Conservation (phyloP, 441 rosid genomes). For the Erodium moschatum region DNA sequence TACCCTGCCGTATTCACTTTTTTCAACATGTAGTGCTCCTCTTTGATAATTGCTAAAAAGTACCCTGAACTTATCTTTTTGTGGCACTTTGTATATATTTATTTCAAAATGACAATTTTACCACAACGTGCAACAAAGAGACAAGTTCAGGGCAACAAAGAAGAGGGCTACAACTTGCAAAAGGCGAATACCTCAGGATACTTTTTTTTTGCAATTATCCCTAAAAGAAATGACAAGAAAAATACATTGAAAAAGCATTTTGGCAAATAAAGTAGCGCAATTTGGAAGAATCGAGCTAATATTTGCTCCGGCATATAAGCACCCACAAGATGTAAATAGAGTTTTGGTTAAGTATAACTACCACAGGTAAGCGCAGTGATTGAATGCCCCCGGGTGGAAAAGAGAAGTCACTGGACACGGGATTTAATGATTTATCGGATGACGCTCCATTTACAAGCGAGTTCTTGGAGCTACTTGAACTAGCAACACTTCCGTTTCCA, state of each 20-base stretch:
- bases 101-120: too few relatives aligned
- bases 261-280: neutral
- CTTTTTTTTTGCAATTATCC: too few relatives aligned
- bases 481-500: conserved; percentile 58
- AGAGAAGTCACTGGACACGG: conserved; percentile 43
- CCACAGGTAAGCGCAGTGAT: conserved; percentile 82
- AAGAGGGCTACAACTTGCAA: too few relatives aligned
- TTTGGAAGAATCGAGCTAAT: neutral
- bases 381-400: conserved; percentile 70
- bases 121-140: too few relatives aligned
- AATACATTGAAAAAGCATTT: neutral
- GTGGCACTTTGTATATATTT: too few relatives aligned
- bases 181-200: too few relatives aligned
- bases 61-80: too few relatives aligned
- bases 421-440: conserved; percentile 35
- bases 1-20: too few relatives aligned
- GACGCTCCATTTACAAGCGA: conserved; percentile 56
- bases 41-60: too few relatives aligned
- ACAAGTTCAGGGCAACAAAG: too few relatives aligned
- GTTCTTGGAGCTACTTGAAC: conserved; percentile 37
- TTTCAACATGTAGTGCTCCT: too few relatives aligned
- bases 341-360: conserved; percentile 45
- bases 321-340: neutral
- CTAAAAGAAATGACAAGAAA: neutral
- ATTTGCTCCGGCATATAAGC: neutral